Base-by-base conservation (phyloP, 352 stramenopile species). In the Globisporangium rhizosaccharum region DNA sequence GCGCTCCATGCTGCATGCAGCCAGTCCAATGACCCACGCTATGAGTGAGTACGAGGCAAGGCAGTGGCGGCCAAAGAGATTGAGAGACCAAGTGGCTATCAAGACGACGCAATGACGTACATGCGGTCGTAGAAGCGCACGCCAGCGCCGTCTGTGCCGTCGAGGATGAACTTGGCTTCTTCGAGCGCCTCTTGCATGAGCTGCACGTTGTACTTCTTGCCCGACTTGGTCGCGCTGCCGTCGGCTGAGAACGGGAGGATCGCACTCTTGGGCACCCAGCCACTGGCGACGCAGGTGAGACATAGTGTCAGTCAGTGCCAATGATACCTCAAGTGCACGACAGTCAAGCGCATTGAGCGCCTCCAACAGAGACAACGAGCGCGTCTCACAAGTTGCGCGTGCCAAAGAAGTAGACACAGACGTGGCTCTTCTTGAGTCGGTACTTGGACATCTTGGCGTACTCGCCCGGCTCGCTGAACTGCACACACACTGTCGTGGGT, bases 351-450 rank as follows among this genome's bases (percentile, higher is more conserved):
- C 17, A 47, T 15, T 5, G 12, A 33, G 3, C 20, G 8, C 12
- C 49, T 44, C 15, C 37, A 26, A 67, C 44, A 37, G 33, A 36
- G 15, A 20, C 4, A 41, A 52, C 54, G 39, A 12, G 57, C 33
- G 46, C 0, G 3, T 86, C 82, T 67, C 79, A 94, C 85, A 92
- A 94, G 68, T 94, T 94, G 25, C 82, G 76, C 20, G 81, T 89
- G 41, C 85, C 85, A 47, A 92, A 94, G 62, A 94, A 94, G 52
- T 92, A 94, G 33, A 94, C 85, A 33, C 85, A 94, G 1, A 81
- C 67, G 61, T 90, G 79, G 10, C 78, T 80, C 52, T 88, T 88
- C 61, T 91, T 92, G 25, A 66, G 70, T 23, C 85, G 81, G 71
- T 92, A 76, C 25, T 76, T 71, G 30, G 75, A 73, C 81, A 92